These are phyloP conservation scores for Citrullus colocynthis DNA, from an alignment of 306 rosid genomes.

Conservation along the genomic window DNA sequence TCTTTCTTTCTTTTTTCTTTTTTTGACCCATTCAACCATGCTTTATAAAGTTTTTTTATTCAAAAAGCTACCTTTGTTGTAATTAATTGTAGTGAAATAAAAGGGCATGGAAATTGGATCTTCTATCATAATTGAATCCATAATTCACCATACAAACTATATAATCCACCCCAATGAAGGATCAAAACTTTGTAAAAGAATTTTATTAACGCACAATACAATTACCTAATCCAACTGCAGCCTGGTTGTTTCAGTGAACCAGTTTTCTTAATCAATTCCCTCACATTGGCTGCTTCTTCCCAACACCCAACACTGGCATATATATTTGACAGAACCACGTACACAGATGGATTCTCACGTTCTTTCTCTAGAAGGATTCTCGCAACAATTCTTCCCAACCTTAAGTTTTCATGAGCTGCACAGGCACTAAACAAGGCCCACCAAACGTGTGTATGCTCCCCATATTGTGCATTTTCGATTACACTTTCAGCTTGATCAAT, in stretches of 20 bases:
- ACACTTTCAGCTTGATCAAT: constrained; percentile 61
- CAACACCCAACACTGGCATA: constrained; percentile 1
- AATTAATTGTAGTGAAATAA: background rate
- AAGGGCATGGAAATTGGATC: background rate
- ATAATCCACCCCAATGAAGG: background rate
- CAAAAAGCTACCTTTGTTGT: background rate
- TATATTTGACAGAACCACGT: constrained; percentile 38
- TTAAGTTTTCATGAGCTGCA: constrained; percentile 45
- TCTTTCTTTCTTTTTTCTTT: no score
- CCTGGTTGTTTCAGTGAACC: constrained; percentile 49
- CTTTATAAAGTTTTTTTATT: background rate
- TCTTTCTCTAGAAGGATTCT: background rate
- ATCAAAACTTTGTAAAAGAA: background rate
- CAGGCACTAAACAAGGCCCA: constrained; percentile 83
- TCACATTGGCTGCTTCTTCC: constrained; percentile 15
- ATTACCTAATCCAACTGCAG: constrained; percentile 54
- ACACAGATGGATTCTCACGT: constrained; percentile 46
- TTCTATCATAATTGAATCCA: background rate
- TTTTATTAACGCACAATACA: background rate
- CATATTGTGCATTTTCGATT: constrained; percentile 29
- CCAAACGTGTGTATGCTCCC: constrained; percentile 48
- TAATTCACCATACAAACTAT: background rate
- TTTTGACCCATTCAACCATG: background rate
- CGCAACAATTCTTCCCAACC: background rate
- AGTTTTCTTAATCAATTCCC: constrained; percentile 24